A percentile compares a stretch with the other conserved stretches of the same genome.
Evolutionary conservation across 2,329 filamentous ascomycete species (phyloP).

Genomic region (Lachnellula cervina): DNA sequence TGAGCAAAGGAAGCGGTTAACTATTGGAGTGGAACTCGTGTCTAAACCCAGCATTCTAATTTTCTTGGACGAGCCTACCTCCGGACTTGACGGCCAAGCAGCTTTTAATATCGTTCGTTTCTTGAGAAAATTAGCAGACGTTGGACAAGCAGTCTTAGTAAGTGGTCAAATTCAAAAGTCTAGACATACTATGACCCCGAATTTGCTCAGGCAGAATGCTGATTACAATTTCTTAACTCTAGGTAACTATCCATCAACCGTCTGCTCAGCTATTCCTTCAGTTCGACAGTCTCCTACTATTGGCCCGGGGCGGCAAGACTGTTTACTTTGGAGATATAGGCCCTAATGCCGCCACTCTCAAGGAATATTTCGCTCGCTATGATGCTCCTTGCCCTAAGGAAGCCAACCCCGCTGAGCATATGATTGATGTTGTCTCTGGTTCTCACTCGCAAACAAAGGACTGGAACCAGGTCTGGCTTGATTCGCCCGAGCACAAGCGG

Average conservation of each 20-base stretch:
- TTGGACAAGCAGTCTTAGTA: conserved; percentile 47
- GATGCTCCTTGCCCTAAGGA: conserved; percentile 40
- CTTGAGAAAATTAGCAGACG: conserved; percentile 54
- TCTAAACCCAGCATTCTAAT: conserved; percentile 54
- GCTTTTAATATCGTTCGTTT: conserved; percentile 61
- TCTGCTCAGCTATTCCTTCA: conserved; percentile 48
- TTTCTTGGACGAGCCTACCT: conserved; percentile 58
- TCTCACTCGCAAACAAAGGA: conserved; percentile 50
- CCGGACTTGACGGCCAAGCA: conserved; percentile 58
- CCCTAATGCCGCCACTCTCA: conserved; percentile 49
- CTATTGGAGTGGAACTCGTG: conserved; percentile 56
- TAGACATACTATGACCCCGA: too few relatives aligned
- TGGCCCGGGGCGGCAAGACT: conserved; percentile 60
- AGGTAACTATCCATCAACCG: conserved; percentile 50
- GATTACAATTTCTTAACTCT: too few relatives aligned
- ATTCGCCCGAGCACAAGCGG: conserved; percentile 50
- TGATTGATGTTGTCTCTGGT: conserved; percentile 43
- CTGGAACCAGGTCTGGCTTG: conserved; percentile 65
- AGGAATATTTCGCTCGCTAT: conserved; percentile 55
- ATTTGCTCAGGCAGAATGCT: too few relatives aligned
- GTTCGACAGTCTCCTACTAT: conserved; percentile 59
- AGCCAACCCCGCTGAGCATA: conserved; percentile 41
- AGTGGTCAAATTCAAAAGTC: too few relatives aligned
- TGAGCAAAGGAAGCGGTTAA: conserved; percentile 57
- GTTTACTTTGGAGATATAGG: conserved; percentile 68